Evolutionary conservation across 768 basidiomycete species (phyloP).

Genomic region (Leccinum variicolor): DNA sequence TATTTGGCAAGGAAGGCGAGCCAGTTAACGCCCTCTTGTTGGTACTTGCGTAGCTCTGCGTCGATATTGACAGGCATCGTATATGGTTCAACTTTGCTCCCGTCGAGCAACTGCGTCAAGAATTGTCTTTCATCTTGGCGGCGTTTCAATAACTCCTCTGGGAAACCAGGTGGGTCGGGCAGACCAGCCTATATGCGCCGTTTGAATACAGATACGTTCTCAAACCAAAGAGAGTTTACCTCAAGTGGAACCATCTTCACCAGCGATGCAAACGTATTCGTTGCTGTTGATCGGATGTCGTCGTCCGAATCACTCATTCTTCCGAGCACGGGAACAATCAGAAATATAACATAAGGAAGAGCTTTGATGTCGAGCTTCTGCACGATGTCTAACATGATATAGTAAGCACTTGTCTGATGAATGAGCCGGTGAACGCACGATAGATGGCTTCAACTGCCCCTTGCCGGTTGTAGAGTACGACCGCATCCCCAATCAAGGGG

Average conservation of each 20-base stretch:
- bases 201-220: neutral
- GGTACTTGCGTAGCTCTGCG: constrained; percentile 94
- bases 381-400: constrained; percentile 67
- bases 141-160: constrained; percentile 80
- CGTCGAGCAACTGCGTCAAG: constrained; percentile 90
- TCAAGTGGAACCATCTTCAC: constrained; percentile 99
- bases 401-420: constrained; percentile 8
- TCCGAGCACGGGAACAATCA: constrained; percentile 94
- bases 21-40: constrained; percentile 99
- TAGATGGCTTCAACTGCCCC: constrained; percentile 82
- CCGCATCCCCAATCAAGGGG: constrained; percentile 77
- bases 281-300: constrained; percentile 87
- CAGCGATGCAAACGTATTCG: constrained; percentile 95
- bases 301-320: constrained; percentile 96
- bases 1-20: constrained; percentile 97
- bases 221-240: constrained; percentile 40
- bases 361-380: constrained; percentile 91
- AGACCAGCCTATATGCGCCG: constrained; percentile 68
- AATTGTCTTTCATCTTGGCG: constrained; percentile 89
- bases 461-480: constrained; percentile 72
- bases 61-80: constrained; percentile 83
- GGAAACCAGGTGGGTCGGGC: constrained; percentile 94
- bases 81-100: constrained; percentile 91
- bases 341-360: constrained; percentile 93
- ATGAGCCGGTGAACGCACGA: neutral